Evolutionary conservation across 352 stramenopile genomes (phyloP), one percentile per base, ranked within the genome.

Genomic region (Blastocystis sp.): DNA sequence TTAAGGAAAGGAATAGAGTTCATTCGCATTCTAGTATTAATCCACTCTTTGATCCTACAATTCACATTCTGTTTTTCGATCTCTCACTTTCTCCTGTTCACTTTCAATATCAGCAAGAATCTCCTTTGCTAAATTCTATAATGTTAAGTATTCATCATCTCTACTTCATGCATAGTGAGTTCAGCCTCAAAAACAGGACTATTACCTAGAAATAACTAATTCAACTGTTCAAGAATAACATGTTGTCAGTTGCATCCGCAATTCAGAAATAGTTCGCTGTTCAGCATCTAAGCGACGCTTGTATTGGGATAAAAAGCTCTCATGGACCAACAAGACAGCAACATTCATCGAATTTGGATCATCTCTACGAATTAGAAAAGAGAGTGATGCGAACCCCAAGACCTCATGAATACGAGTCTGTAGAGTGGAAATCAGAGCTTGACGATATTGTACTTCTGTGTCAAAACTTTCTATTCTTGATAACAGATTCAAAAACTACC

Each of bases 251-350:
- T 71, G 59, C 59, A 49, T 56, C 69, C 65, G 35, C 69, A 80
- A 32, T 32, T 80, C 46, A 21, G 42, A 29, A n/a, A 80, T 59
- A 21, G 27, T 4, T 27, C 49, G 35, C 46, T 61, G 35, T 63
- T 80, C 69, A 46, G n/a, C 42, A 19, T 80, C 69, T 11, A 80
- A 24, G 11, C 65, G 37, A 16, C 37, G 24, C 51, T 59, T 80
- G 39, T 80, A 80, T 63, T 80, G 69, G 19, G 46, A 52, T 14
- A 63, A 46, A n/a, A 80, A 61, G 69, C 69, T 80, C 69, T 80
- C 69, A 27, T 80, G 69, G 0, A 80, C 69, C 29, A 80, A 65
- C 24, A 80, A 19, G 24, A 80, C 51, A n/a, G 69, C 69, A n/a
- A 80, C 69, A 42, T 52, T 59, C 37, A 59, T 80, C 11, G 69